A percentile compares a stretch with the other conserved stretches of the same genome.
Evolutionary conservation across 1,284 basidiomycete genomes (phyloP).

Genomic region (Heterobasidion parviporum): DNA sequence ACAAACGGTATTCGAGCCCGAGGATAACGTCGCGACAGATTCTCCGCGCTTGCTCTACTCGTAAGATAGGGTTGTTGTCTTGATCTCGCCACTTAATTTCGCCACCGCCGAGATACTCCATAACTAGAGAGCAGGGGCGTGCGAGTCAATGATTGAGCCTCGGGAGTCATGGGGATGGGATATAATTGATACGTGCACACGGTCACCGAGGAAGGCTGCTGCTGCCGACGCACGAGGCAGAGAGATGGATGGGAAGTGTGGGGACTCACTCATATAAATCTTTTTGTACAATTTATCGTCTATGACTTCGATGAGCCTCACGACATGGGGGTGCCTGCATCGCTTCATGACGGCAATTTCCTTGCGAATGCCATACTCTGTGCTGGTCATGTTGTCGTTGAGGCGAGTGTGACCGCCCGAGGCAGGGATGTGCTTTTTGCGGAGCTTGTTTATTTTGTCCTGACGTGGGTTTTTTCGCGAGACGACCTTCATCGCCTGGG

Average conservation of each 20-base stretch:
- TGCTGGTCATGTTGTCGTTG: constrained; percentile 56
- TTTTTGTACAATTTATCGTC: constrained; percentile 87
- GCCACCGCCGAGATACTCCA: constrained; percentile 94
- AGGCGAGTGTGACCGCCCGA: constrained; percentile 42
- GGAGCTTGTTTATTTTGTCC: constrained; percentile 49
- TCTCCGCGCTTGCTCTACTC: constrained; percentile 74
- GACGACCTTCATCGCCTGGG: constrained; percentile 79
- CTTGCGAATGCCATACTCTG: constrained; percentile 75
- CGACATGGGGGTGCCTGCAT: constrained; percentile 86
- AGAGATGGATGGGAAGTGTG: not conserved
- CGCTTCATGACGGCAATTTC: constrained; percentile 99
- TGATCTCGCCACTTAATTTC: constrained; percentile 84
- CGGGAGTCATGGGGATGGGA: not conserved
- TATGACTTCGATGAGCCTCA: constrained; percentile 89
- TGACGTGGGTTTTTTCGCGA: constrained; percentile 48
- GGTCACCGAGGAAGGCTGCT: not conserved
- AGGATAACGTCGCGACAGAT: constrained; percentile 91
- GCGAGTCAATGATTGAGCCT: not conserved
- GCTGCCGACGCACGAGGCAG: not conserved
- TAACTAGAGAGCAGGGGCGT: constrained; percentile 42
- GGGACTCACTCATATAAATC: constrained; percentile 82
- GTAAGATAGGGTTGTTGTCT: constrained; percentile 64
- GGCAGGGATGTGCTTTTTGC: constrained; percentile 48
- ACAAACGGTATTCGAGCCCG: constrained; percentile 88
- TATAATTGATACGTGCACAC: constrained; percentile 1